Evolutionary conservation across 148 eudicot species (phyloP), one percentile per base, ranked within the genome.

Genomic region (Vaccinium vitisidaea): DNA sequence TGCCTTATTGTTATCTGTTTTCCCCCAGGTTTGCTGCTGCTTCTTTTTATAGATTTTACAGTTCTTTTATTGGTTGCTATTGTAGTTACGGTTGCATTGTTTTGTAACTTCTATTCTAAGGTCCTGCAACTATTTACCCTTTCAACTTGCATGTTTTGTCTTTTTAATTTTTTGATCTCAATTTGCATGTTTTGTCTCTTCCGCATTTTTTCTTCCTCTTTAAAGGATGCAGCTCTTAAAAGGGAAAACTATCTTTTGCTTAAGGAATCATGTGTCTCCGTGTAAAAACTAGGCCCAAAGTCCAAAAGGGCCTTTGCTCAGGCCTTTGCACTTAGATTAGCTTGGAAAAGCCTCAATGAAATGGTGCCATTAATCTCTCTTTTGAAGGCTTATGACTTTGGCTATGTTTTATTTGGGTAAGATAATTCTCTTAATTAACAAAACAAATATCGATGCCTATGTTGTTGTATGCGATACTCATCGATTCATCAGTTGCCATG

Each of bases 1-100:
- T 19, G 99, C 92, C 77, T 85, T 96, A 83, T 54, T 94, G 75
- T 77, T 96, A 77, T 93, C 96, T 88, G 89, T 94, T 82, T 93
- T 95, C 83, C 99, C 99, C 61, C 94, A 93, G 99, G 99, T 96
- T 82, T 50, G 73, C 25, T 67, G 73, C 15, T 67, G 11, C 16
- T 25, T 67, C 36, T 27, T 67, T 1, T 67, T 67, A 63, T n/a
- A 25, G 25, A 67, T 67, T 84, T 4, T 43, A 49, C 25, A 18
- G 43, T 79, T 79, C 36, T 50, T 74, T 67, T 15, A 46, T 43
- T 70, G n/a, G n/a, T 50, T 50, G 50, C 56, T 39, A 6, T 6
- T 30, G 50, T 77, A 43, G 5, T n/a, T 52, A 63, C 46, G 65
- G 16, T 70, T 67, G 30, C 48, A 14, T 18, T 43, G 21, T 39